These are phyloP conservation scores for Aspergillus candidus DNA, from an alignment of 2,329 filamentous ascomycete genomes.

Conservation along the genomic window DNA sequence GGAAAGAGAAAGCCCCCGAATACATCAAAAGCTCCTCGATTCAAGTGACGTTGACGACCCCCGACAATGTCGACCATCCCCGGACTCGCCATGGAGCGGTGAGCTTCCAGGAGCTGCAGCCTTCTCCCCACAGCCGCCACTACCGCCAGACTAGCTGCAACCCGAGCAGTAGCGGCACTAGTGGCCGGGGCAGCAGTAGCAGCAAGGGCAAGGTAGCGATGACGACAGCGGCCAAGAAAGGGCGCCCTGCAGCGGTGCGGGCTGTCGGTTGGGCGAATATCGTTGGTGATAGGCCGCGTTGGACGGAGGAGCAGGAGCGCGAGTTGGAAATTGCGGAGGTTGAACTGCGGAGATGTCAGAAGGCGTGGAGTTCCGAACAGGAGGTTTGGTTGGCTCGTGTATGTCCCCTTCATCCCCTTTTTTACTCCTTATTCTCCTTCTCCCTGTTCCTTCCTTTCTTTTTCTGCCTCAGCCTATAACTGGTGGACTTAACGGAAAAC, in stretches of 20 bases:
- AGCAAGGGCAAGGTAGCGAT: slow-evolving; percentile 2
- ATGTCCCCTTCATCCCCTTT: slow-evolving; percentile 11
- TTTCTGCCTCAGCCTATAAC: neutral
- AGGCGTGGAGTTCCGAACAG: slow-evolving; percentile 33
- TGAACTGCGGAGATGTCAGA: slow-evolving; percentile 29
- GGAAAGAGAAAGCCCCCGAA: slow-evolving; percentile 10
- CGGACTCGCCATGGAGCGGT: slow-evolving; percentile 10
- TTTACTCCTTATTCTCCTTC: neutral
- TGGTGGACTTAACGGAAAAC: neutral
- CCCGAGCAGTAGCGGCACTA: slow-evolving; percentile 9
- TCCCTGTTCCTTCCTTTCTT: neutral
- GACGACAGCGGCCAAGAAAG: no score
- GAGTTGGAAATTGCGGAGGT: slow-evolving; percentile 22
- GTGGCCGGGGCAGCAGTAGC: slow-evolving; percentile 8
- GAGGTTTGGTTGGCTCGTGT: slow-evolving; percentile 32
- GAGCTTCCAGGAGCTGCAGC: slow-evolving; percentile 1
- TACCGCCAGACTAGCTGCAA: neutral
- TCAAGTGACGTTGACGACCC: slow-evolving; percentile 2
- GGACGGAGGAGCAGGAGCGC: slow-evolving; percentile 25
- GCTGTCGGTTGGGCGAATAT: slow-evolving; percentile 28
- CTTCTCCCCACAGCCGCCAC: no score
- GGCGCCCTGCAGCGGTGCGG: slow-evolving; percentile 15
- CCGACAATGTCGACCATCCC: neutral
- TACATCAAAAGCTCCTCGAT: neutral
- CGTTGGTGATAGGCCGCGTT: slow-evolving; percentile 21